phyloP scores from a whole-genome alignment of 2,329 filamentous ascomycete genomes.

The Fusarium praegraminearum region DNA sequence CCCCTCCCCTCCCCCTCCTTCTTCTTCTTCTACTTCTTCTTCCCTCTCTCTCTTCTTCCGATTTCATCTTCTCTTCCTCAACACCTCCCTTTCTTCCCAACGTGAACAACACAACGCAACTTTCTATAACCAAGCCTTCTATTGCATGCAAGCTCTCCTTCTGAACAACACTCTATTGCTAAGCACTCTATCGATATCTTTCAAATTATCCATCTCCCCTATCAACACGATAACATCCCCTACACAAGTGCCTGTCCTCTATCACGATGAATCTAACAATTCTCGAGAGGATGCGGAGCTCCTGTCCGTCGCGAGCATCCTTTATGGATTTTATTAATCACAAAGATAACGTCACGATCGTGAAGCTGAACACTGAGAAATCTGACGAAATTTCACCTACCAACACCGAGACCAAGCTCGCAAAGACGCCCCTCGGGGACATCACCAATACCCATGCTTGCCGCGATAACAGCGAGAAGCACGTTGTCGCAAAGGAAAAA shows the following conservation, averaged over 20 bases:
- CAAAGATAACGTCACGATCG: background rate
- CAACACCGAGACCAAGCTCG: background rate
- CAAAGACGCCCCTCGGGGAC: background rate
- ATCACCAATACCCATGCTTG: background rate
- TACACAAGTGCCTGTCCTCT: background rate
- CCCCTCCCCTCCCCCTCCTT: background rate
- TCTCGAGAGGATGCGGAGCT: conserved; percentile 2
- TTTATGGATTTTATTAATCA: conserved; percentile 17
- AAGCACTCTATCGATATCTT: background rate
- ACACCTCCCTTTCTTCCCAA: background rate
- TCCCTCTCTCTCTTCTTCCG: background rate
- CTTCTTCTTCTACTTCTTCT: background rate
- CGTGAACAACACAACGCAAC: background rate
- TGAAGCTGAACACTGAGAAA: background rate
- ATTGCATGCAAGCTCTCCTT: background rate
- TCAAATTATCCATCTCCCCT: background rate
- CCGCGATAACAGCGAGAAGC: background rate
- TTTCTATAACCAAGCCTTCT: background rate
- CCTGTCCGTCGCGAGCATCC: conserved; percentile 6
- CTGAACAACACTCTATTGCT: no score
- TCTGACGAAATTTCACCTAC: background rate
- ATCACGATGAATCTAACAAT: conserved; percentile 3
- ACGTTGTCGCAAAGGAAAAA: background rate
- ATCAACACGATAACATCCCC: background rate
- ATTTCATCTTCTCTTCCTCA: background rate